Percentiles rank a stretch among this genome's conserved stretches.
Evolutionary conservation across 768 basidiomycete species (phyloP).

Genomic region (Suillus subalutaceus): DNA sequence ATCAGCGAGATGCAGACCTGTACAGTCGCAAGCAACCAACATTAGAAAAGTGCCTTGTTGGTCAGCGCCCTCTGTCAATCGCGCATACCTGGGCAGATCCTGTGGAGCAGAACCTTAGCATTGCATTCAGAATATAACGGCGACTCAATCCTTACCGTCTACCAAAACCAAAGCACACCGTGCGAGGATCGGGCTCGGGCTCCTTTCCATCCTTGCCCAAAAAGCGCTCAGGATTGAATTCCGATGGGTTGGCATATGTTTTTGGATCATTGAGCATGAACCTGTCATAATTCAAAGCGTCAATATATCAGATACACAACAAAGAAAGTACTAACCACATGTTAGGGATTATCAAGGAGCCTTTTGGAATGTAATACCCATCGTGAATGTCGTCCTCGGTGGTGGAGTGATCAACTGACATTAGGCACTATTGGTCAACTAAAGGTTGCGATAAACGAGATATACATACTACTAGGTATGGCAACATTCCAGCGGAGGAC

Average conservation of each 20-base stretch:
- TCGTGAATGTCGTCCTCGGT: slow-evolving; percentile 23
- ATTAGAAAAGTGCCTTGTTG: background rate
- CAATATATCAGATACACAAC: background rate
- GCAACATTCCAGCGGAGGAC: slow-evolving; percentile 27
- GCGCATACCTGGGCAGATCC: slow-evolving; percentile 23
- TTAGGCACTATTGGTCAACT: slow-evolving; percentile 24
- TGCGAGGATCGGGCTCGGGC: slow-evolving; percentile 23
- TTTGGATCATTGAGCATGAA: slow-evolving; percentile 54
- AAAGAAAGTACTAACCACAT: slow-evolving; percentile 24
- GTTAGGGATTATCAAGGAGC: slow-evolving; percentile 26
- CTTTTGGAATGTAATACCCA: slow-evolving; percentile 26
- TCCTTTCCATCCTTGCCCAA: slow-evolving; percentile 17
- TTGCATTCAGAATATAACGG: background rate
- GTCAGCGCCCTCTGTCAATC: background rate
- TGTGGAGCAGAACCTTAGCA: background rate
- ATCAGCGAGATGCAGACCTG: slow-evolving; percentile 35
- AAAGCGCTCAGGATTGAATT: slow-evolving; percentile 39
- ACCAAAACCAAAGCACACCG: slow-evolving; percentile 30
- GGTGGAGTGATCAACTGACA: slow-evolving; percentile 15
- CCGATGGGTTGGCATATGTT: slow-evolving; percentile 34
- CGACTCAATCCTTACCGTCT: slow-evolving; percentile 24
- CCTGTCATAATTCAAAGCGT: slow-evolving; percentile 34
- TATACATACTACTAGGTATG: slow-evolving; percentile 17
- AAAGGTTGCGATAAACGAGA: slow-evolving; percentile 45
- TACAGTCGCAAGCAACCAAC: background rate